phyloP scores from a whole-genome alignment of 805 yeast species.

The Candida namnaoensis region DNA sequence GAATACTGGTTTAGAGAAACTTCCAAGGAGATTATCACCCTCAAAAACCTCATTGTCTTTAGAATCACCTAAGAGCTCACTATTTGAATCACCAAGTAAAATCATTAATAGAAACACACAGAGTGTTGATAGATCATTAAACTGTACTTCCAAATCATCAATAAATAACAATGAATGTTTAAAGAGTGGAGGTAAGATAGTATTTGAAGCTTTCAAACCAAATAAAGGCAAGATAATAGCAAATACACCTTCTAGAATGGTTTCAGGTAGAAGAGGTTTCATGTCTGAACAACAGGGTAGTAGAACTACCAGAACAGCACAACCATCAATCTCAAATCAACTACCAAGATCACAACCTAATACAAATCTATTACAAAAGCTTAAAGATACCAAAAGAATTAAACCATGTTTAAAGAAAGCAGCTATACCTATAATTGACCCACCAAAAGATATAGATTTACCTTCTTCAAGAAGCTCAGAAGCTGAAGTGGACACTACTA shows the following conservation, averaged over 20 bases:
- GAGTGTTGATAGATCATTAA: constrained; percentile 19
- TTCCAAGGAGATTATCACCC: constrained; percentile 17
- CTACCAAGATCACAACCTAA: constrained; percentile 4
- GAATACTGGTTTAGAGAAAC: constrained; percentile 4
- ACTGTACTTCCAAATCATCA: background rate
- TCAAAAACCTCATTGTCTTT: constrained; percentile 12
- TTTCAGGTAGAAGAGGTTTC: constrained; percentile 12
- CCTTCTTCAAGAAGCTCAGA: constrained; percentile 8
- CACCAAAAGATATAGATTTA: constrained; percentile 5
- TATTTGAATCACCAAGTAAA: constrained; percentile 21
- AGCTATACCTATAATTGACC: too few relatives aligned
- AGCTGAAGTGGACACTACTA: background rate
- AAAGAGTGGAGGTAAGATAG: constrained; percentile 5
- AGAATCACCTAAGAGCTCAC: constrained; percentile 8
- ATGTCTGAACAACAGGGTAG: constrained; percentile 1
- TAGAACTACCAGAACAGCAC: background rate
- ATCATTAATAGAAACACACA: constrained; percentile 13
- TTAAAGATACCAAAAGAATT: constrained; percentile 3
- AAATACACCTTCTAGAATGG: constrained; percentile 20
- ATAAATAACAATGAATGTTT: too few relatives aligned
- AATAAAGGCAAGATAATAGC: constrained; percentile 16
- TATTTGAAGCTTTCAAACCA: constrained; percentile 18
- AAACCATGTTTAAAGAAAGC: constrained; percentile 1
- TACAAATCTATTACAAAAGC: constrained; percentile 10
- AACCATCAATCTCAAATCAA: too few relatives aligned